Base-by-base conservation (phyloP, 1,284 basidiomycete species). In the Rhizoctonia solani region DNA sequence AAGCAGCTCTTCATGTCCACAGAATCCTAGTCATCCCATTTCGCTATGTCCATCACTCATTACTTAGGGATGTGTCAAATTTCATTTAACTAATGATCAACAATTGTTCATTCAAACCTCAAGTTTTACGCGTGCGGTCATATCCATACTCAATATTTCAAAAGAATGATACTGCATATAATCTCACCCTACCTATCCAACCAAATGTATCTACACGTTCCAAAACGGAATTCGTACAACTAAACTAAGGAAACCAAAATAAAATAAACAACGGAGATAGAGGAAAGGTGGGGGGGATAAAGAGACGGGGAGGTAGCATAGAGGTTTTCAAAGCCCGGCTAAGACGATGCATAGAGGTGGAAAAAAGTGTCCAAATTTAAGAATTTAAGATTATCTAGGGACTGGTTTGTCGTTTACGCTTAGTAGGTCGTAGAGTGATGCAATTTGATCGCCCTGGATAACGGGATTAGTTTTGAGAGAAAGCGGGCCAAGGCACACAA, bases 381-480 rank as follows among this genome's bases (percentile, higher is more conserved):
- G n/a, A n/a, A n/a, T n/a, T n/a, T n/a, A n/a, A n/a, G n/a, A n/a
- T n/a, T n/a, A n/a, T n/a, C n/a, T n/a, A 11, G 69, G 21, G 9
- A 68, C 59, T 3, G 75, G 74, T 32, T 73, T 72, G 72, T 93
- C 90, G 71, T 85, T 82, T 78, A 90, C 91, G 21, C 80, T 81
- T 70, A 95, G 78, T 44, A 93, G 79, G 72, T 90, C 88, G 76
- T 93, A 93, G 19, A 95, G 77, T 0, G 89, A 85, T 8, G 91
- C 88, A 69, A 95, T 93, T 77, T 95, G 92, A 77, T 94, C 90
- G 42, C 92, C 92, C 92, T 93, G 71, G 34, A 53, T n/a, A n/a
- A n/a, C n/a, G 13, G 58, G 11, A 6, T 30, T 54, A 68, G 46
- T 14, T 8, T 21, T 41, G 23, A 11, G 50, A 69, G 14, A 54